These are phyloP conservation scores for Cyclocybe cylindracea DNA, from an alignment of 768 basidiomycete genomes.

Conservation along the genomic window DNA sequence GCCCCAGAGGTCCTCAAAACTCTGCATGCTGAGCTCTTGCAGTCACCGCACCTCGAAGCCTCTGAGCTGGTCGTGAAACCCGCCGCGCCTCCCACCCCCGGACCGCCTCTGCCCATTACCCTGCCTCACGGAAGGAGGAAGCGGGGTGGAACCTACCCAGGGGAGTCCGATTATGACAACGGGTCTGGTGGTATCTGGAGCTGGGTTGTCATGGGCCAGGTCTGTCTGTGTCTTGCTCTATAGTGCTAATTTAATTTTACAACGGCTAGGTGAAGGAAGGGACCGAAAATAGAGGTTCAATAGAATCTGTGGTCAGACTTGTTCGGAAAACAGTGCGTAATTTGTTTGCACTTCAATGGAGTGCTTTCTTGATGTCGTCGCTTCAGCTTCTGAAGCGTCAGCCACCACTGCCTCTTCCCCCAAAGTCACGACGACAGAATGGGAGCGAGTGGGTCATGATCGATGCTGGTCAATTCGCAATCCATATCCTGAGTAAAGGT, in stretches of 20 bases:
- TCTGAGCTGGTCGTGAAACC: constrained; percentile 54
- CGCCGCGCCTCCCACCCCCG: constrained; percentile 49
- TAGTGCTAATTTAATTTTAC: constrained; percentile 1
- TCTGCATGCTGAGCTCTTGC: constrained; percentile 56
- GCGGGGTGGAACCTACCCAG: constrained; percentile 67
- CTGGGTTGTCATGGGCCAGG: constrained; percentile 78
- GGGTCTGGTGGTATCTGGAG: constrained; percentile 66
- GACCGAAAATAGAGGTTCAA: constrained; percentile 75
- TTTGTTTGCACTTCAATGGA: neutral
- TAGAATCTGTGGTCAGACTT: constrained; percentile 71
- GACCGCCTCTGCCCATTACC: constrained; percentile 60
- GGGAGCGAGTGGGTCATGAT: constrained; percentile 84
- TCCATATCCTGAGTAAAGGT: constrained; percentile 71
- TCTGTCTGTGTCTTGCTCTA: constrained; percentile 20
- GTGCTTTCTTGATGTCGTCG: constrained; percentile 1
- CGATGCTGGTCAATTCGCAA: constrained; percentile 78
- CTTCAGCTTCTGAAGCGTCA: constrained; percentile 55
- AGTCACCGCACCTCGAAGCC: constrained; percentile 71
- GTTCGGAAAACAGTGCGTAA: constrained; percentile 69
- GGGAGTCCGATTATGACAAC: constrained; percentile 54
- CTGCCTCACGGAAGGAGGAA: constrained; percentile 62
- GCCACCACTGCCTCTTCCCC: constrained; percentile 62
- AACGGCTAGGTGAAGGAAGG: constrained; percentile 74
- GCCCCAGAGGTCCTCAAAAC: constrained; percentile 52
- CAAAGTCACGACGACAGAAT: constrained; percentile 59